phyloP scores from a whole-genome alignment of 805 yeast species.

The Saccharomycopsis fibuligera region DNA sequence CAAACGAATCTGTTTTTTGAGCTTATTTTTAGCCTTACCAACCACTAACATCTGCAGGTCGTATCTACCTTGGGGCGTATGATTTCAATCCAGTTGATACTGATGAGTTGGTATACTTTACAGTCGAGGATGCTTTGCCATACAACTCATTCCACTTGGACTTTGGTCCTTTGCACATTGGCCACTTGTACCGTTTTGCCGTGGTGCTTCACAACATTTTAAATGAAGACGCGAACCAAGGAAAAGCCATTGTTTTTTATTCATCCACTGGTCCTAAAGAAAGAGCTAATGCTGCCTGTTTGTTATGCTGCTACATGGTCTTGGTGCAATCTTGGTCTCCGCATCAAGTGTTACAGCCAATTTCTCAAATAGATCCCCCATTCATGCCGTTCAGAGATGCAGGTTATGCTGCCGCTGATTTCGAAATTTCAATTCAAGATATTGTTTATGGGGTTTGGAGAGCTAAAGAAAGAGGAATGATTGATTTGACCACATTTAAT shows the following conservation, averaged over 20 bases:
- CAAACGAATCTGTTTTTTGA: neutral
- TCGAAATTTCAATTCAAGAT: slow-evolving; percentile 89
- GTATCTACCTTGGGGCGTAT: slow-evolving; percentile 87
- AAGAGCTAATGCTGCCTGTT: slow-evolving; percentile 90
- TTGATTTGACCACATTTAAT: slow-evolving; percentile 81
- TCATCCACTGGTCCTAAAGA: slow-evolving; percentile 75
- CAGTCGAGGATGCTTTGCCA: slow-evolving; percentile 87
- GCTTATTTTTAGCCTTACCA: neutral
- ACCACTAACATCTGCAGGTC: slow-evolving; percentile 29
- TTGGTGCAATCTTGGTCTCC: slow-evolving; percentile 97
- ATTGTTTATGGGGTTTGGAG: slow-evolving; percentile 96
- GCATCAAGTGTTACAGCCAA: slow-evolving; percentile 92
- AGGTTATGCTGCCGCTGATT: slow-evolving; percentile 93
- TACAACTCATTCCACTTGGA: slow-evolving; percentile 95
- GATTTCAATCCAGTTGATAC: slow-evolving; percentile 76
- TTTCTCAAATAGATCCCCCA: slow-evolving; percentile 87
- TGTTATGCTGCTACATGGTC: slow-evolving; percentile 90
- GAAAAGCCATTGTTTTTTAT: slow-evolving; percentile 86
- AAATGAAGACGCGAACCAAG: slow-evolving; percentile 76
- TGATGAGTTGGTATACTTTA: slow-evolving; percentile 70
- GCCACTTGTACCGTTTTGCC: slow-evolving; percentile 90
- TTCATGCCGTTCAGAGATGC: slow-evolving; percentile 95
- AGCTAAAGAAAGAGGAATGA: slow-evolving; percentile 86
- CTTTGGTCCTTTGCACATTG: slow-evolving; percentile 93
- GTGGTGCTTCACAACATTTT: slow-evolving; percentile 87